These are phyloP conservation scores for Nadsonia commutata DNA, from an alignment of 1,139 yeast genomes.

Conservation along the genomic window DNA sequence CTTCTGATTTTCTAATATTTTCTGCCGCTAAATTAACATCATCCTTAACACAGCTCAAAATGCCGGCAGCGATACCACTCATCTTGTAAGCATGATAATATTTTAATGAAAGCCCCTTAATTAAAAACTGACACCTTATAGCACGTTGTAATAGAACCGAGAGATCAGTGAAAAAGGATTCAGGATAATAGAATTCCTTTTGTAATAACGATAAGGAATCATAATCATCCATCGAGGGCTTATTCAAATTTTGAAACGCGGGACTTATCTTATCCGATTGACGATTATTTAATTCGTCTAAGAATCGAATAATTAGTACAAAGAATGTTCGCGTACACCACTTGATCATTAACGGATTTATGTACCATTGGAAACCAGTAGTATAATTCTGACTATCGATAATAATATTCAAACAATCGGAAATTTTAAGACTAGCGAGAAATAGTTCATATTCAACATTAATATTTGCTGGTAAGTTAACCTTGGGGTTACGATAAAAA, in stretches of 20 bases:
- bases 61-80: background rate
- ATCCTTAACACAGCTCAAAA: background rate
- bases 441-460: background rate
- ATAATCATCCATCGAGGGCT: background rate
- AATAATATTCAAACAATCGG: background rate
- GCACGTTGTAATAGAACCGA: background rate
- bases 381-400: background rate
- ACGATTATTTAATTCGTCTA: background rate
- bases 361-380: background rate
- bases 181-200: background rate
- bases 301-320: background rate
- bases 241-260: background rate
- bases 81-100: background rate
- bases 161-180: background rate
- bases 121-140: background rate
- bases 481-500: background rate
- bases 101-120: background rate
- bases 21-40: no score
- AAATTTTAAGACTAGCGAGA: background rate
- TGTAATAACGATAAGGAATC: background rate
- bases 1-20: no score
- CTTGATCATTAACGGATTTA: background rate
- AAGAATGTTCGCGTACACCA: background rate
- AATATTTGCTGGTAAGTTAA: background rate
- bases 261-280: background rate